phyloP scores from a whole-genome alignment of 805 yeast genomes.

The Wickerhamiella nectarea region DNA sequence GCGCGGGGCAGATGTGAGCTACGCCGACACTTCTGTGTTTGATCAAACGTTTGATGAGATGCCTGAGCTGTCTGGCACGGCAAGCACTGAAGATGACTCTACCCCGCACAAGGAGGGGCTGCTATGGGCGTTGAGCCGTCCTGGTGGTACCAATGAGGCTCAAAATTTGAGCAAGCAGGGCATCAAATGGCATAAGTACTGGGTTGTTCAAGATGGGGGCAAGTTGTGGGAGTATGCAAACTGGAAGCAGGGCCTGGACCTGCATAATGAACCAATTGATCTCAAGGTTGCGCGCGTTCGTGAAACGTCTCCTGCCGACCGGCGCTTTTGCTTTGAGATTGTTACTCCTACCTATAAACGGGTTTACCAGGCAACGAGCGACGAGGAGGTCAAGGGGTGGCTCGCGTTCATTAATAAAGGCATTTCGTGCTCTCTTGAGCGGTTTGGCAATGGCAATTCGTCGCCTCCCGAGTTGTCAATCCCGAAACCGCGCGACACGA shows the following conservation, averaged over 20 bases:
- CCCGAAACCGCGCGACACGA: constrained; percentile 11
- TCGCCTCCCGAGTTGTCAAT: not conserved
- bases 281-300: constrained; percentile 53
- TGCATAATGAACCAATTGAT: constrained; percentile 55
- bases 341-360: constrained; percentile 59
- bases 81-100: constrained; percentile 1
- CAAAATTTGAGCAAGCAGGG: constrained; percentile 26
- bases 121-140: constrained; percentile 32
- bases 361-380: constrained; percentile 59
- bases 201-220: constrained; percentile 67
- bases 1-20: constrained; percentile 14
- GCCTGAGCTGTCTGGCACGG: not conserved
- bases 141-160: constrained; percentile 25
- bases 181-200: constrained; percentile 67
- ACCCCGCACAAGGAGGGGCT: constrained; percentile 29
- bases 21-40: not conserved
- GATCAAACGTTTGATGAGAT: constrained; percentile 6
- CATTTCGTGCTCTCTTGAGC: constrained; percentile 30
- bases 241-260: constrained; percentile 58
- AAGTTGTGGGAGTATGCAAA: constrained; percentile 57
- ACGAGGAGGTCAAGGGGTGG: constrained; percentile 59
- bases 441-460: not conserved
- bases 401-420: constrained; percentile 48
- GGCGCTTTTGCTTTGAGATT: constrained; percentile 57
- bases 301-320: constrained; percentile 29